Evolutionary conservation across 495 filamentous ascomycete species (phyloP), one percentile per base, ranked within the genome.

Genomic region (Penicillium flavigenum): DNA sequence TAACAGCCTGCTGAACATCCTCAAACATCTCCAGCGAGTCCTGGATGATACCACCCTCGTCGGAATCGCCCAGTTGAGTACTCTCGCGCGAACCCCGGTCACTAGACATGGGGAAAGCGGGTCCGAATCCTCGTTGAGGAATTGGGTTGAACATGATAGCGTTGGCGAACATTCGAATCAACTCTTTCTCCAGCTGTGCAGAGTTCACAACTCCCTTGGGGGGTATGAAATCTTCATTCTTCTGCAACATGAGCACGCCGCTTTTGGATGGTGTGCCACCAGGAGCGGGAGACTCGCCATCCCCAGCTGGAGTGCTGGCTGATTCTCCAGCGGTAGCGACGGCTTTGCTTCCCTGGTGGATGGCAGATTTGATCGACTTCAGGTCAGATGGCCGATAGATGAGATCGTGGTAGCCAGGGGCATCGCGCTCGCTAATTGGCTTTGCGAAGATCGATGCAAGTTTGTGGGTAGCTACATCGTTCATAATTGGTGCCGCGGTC

Each of bases 111-210:
- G 81, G 70, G 61, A 88, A 88, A 3, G 76, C 75, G 3, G 79
- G 82, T 0, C 88, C 87, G 38, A 89, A 83, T 0, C 88, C 87
- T 38, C 88, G 85, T 39, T 81, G 73, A 0, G 87, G 82, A 56
- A 90, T 84, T 1, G 88, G 84, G 61, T 98, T 98, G 80, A 91
- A 98, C 94, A 98, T 97, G 66, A 96, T 86, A 14, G 93, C 93
- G 65, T 98, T 98, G 49, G 90, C 88, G 65, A 97, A 97, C 88
- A 98, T 96, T 63, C 93, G 89, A 60, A 94, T 91, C n/a, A 98
- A 72, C 67, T 97, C 93, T 61, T 93, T 91, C 67, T 98, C 94
- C 14, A 98, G 78, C 68, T 98, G 94, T 4, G 86, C 82, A n/a
- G 86, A 89, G 73, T 98, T 98, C 68, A 98, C 89, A 56, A 98